Evolutionary conservation across 2,329 filamentous ascomycete genomes (phyloP), one percentile per base, ranked within the genome.

Genomic region (Cladosporium halotolerans): DNA sequence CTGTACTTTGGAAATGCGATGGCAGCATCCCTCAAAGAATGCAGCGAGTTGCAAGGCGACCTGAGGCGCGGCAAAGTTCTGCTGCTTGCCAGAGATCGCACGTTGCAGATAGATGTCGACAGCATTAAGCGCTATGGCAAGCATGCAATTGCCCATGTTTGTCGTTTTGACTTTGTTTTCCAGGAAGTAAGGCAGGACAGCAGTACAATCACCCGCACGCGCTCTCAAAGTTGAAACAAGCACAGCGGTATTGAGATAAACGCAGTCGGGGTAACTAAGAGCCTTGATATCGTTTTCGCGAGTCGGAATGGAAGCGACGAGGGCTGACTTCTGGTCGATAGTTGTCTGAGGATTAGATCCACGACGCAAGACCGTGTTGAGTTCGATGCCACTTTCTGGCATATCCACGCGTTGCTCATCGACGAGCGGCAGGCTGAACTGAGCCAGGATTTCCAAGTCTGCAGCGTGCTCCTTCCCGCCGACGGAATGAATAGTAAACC

Each of bases 361-460:
- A 56, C 93, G 83, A 55, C 92, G 84, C 47, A 99, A 77, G 14
- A 97, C 87, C 0, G 90, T 95, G 65, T 99, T 97, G 39, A 99
- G 80, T 65, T 99, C 93, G 52, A 99, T 92, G 60, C 97, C 93
- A 67, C 91, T 96, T 70, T 99, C 93, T 9, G 93, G 80, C 65
- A 95, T 85, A 62, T 96, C 91, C 31, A 89, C 86, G 55, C 90
- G 84, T 66, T 95, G 88, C 66, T 96, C 89, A 2, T 91, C 84
- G 32, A 99, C 86, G 52, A 99, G 73, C 0, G 93, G 88, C 28
- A 88, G 85, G 10, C 91, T 96, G 70, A 96, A 85, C 48, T 89
- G 82, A 1, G 95, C 92, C 66, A 99, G 84, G 34, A 88, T 77
- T 19, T 88, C 83, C 16, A 99, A 77, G 66, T 96, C 90, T 54